phyloP scores from a whole-genome alignment of 164 flowering plant genomes.

The Protea cynaroides region DNA sequence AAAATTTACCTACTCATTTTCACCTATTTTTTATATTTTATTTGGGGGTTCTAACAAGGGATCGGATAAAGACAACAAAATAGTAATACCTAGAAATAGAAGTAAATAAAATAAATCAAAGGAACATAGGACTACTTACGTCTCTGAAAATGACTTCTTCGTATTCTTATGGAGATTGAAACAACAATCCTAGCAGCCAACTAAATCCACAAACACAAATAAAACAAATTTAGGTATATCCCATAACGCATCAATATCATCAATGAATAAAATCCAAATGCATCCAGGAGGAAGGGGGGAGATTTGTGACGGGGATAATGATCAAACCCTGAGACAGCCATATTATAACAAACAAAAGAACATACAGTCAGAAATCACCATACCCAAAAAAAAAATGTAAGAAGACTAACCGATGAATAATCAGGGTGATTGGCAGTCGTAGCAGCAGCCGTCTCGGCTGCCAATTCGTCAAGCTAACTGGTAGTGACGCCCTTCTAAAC shows the following conservation, averaged over 20 bases:
- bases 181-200: slow-evolving; percentile 96
- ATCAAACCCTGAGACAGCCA: neutral
- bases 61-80: neutral
- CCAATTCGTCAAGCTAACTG: slow-evolving; percentile 92
- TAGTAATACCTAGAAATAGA: neutral
- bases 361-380: neutral
- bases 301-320: too few relatives aligned
- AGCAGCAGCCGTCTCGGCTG: slow-evolving; percentile 96
- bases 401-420: slow-evolving; percentile 72
- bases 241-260: neutral
- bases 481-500: slow-evolving; percentile 97
- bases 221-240: neutral
- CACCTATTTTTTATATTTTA: too few relatives aligned
- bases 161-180: slow-evolving; percentile 96
- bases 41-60: neutral
- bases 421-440: slow-evolving; percentile 97
- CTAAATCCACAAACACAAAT: slow-evolving; percentile 25
- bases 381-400: slow-evolving; percentile 4
- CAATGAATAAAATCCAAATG: neutral
- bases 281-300: too few relatives aligned
- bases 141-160: slow-evolving; percentile 86
- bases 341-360: neutral
- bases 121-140: slow-evolving; percentile 46
- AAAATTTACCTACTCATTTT: neutral
- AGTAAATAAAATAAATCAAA: neutral